A percentile compares a stretch with the other conserved stretches of the same genome.
Evolutionary conservation across 805 yeast genomes (phyloP).

Genomic region (Metschnikowia similis): DNA sequence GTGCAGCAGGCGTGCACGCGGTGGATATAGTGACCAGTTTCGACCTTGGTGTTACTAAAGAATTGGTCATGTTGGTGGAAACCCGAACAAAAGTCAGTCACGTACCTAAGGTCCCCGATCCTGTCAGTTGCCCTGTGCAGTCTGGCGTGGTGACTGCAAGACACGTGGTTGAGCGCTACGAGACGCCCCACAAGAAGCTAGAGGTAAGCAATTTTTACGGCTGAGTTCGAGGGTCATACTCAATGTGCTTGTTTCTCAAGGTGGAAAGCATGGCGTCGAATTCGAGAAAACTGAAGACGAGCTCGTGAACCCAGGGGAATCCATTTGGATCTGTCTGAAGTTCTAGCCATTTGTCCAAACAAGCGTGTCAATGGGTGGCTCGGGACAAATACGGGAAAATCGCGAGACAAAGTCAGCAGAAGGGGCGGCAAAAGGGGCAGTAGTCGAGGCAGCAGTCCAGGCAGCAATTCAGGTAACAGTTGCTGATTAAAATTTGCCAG

Average conservation of each 20-base stretch:
- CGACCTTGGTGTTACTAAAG: constrained; percentile 29
- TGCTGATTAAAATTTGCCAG: too few species aligned
- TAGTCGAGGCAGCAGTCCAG: too few species aligned
- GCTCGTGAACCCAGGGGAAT: constrained; percentile 42
- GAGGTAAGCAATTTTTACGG: constrained; percentile 23
- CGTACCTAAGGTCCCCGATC: constrained; percentile 38
- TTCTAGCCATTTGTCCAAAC: constrained; percentile 11
- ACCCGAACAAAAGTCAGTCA: constrained; percentile 28
- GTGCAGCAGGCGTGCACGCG: constrained; percentile 43
- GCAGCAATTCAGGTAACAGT: too few species aligned
- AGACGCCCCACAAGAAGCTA: constrained; percentile 28
- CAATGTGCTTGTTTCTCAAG: constrained; percentile 27
- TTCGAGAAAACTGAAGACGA: constrained; percentile 34
- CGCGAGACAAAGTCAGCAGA: too few species aligned
- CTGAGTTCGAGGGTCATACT: constrained; percentile 21
- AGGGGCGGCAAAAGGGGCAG: too few species aligned
- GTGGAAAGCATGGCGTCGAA: constrained; percentile 37
- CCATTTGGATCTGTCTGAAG: constrained; percentile 41
- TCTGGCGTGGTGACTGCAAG: constrained; percentile 38
- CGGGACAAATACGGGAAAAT: too few species aligned
- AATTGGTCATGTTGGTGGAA: constrained; percentile 33
- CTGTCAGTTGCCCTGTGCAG: constrained; percentile 33
- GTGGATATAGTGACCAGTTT: constrained; percentile 39
- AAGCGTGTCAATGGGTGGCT: too few species aligned
- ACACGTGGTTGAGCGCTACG: constrained; percentile 37